These are phyloP conservation scores for Orbilia brochopaga DNA, from an alignment of 2,329 filamentous ascomycete species.

Conservation along the genomic window DNA sequence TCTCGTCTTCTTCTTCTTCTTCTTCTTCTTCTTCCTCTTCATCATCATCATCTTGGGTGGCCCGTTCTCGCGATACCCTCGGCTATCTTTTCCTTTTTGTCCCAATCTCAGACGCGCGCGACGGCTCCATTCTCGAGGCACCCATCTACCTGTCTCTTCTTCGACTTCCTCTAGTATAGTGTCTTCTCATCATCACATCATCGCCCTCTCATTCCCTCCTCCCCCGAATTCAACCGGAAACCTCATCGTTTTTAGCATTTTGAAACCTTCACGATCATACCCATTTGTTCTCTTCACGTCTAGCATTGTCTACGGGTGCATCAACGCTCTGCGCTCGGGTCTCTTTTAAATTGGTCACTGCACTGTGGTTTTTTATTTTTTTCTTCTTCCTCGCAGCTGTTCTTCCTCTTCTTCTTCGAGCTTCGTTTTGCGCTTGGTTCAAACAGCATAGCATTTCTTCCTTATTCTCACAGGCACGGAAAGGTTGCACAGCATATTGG, in stretches of 20 bases:
- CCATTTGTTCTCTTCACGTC: constrained; percentile 44
- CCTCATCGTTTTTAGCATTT: constrained; percentile 36
- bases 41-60: constrained; percentile 19
- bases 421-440: constrained; percentile 38
- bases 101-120: constrained; percentile 38
- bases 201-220: constrained; percentile 7
- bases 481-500: constrained; percentile 51
- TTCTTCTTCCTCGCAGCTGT: constrained; percentile 18
- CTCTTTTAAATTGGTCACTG: constrained; percentile 16
- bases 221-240: constrained; percentile 24
- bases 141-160: neutral
- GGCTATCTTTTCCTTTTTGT: constrained; percentile 50
- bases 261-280: constrained; percentile 48
- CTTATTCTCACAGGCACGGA: constrained; percentile 38
- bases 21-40: constrained; percentile 15
- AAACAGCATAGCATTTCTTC: constrained; percentile 49
- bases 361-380: constrained; percentile 5
- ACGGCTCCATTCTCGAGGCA: constrained; percentile 26
- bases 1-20: neutral
- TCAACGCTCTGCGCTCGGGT: constrained; percentile 46
- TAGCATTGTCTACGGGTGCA: constrained; percentile 50
- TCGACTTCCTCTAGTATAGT: no score
- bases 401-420: constrained; percentile 11
- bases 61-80: constrained; percentile 36
- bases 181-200: no score